These are phyloP conservation scores for Filosporella fistucella DNA, from an alignment of 495 filamentous ascomycete genomes.

Conservation along the genomic window DNA sequence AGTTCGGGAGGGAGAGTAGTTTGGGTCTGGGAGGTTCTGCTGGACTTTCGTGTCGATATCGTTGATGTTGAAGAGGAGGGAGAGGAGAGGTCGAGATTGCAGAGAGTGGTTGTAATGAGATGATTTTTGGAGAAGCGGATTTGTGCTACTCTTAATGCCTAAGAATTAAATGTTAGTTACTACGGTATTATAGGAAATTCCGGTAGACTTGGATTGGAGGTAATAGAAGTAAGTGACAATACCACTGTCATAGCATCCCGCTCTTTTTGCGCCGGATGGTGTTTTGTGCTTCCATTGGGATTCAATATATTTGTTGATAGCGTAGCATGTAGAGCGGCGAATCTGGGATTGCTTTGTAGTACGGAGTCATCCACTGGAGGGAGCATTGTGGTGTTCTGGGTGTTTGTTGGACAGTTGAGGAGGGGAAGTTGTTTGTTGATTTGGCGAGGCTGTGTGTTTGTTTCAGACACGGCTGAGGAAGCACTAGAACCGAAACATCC, in stretches of 20 bases:
- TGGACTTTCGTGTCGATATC: conserved; percentile 6
- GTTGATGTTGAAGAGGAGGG: conserved; percentile 1
- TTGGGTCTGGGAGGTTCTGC: not conserved
- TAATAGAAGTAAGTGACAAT: not conserved
- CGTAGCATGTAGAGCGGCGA: conserved; percentile 57
- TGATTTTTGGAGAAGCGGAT: conserved; percentile 11
- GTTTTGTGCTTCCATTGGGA: conserved; percentile 56
- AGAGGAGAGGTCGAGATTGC: conserved; percentile 13
- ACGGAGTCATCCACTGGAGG: conserved; percentile 60
- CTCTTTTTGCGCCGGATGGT: conserved; percentile 46
- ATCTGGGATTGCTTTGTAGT: conserved; percentile 58
- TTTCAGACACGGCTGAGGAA: too few relatives aligned
- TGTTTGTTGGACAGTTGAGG: conserved; percentile 10
- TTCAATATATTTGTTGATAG: conserved; percentile 55
- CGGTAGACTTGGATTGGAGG: not conserved
- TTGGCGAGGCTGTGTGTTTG: conserved; percentile 7
- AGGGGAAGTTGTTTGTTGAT: not conserved
- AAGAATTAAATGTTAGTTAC: conserved; percentile 1
- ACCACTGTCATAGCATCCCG: conserved; percentile 50
- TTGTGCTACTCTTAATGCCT: conserved; percentile 12
- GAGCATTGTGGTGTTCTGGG: conserved; percentile 46
- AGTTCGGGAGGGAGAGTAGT: conserved; percentile 17
- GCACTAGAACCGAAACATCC: too few relatives aligned
- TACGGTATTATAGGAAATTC: too few relatives aligned
- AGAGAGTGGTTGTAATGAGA: conserved; percentile 13